These are phyloP conservation scores for Teunomyces funiuensis DNA, from an alignment of 805 yeast genomes.

Conservation along the genomic window DNA sequence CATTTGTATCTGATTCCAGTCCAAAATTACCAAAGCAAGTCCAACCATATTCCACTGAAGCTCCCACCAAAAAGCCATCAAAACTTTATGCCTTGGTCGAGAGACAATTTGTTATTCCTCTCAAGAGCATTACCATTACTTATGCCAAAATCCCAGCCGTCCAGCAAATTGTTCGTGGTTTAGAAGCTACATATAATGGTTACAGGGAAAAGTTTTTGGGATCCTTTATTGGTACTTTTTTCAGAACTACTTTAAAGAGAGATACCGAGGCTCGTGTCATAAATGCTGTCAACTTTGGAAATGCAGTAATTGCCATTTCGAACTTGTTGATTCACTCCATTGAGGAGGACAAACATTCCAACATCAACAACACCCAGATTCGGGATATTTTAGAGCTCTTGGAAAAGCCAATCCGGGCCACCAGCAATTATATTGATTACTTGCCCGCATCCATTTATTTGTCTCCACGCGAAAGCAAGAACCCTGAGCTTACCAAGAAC, in stretches of 20 bases:
- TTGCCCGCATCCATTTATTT: slow-evolving; percentile 49
- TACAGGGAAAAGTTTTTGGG: slow-evolving; percentile 27
- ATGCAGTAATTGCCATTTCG: slow-evolving; percentile 61
- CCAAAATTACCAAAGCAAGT: slow-evolving; percentile 1
- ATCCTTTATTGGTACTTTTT: slow-evolving; percentile 34
- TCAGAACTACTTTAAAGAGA: slow-evolving; percentile 41
- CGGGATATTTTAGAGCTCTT: slow-evolving; percentile 59
- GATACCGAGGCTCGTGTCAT: slow-evolving; percentile 63
- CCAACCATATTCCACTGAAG: not conserved
- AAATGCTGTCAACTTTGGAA: slow-evolving; percentile 59
- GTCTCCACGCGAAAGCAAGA: slow-evolving; percentile 23
- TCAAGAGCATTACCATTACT: slow-evolving; percentile 2
- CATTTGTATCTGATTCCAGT: slow-evolving; percentile 13
- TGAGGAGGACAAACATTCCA: slow-evolving; percentile 60
- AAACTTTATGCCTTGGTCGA: slow-evolving; percentile 12
- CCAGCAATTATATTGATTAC: slow-evolving; percentile 35
- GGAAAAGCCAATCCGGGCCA: slow-evolving; percentile 55
- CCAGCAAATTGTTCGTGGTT: not conserved
- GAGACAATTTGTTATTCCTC: slow-evolving; percentile 14
- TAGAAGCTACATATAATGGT: slow-evolving; percentile 8
- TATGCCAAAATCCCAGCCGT: not conserved
- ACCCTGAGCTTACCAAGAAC: slow-evolving; percentile 14
- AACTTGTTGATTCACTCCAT: slow-evolving; percentile 59
- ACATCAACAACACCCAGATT: slow-evolving; percentile 51
- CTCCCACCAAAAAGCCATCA: not conserved